Conservation (phyloP, 176 grass and related monocot genomes). For the Carex myosuroides region DNA sequence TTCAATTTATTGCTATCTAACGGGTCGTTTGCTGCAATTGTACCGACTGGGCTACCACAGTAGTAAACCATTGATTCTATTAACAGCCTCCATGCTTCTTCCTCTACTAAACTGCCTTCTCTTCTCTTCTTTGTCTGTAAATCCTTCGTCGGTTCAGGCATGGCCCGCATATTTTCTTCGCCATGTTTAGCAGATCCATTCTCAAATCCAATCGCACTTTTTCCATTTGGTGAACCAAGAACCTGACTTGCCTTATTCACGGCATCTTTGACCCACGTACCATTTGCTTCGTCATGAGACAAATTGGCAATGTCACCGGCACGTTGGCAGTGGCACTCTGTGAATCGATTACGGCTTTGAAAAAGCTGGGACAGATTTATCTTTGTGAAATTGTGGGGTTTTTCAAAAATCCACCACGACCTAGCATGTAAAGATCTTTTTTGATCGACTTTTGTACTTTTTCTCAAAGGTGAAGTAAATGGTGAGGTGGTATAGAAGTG, state of each 20-base stretch:
- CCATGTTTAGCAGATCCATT: conserved; percentile 33
- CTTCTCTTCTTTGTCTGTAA: conserved; percentile 26
- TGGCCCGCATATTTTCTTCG: neutral
- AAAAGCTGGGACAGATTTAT: neutral
- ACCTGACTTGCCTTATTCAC: conserved; percentile 38
- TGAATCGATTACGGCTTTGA: neutral
- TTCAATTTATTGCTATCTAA: conserved; percentile 64
- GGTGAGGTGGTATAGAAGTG: conserved; percentile 17
- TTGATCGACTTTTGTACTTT: neutral
- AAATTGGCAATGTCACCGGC: conserved; percentile 29
- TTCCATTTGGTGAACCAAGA: conserved; percentile 24
- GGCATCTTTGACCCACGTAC: conserved; percentile 34
- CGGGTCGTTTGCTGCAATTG: conserved; percentile 80
- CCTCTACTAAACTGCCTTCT: conserved; percentile 36
- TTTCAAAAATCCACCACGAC: conserved; percentile 5
- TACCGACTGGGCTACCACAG: conserved; percentile 72
- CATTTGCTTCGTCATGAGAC: conserved; percentile 33
- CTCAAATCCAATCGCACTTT: conserved; percentile 28
- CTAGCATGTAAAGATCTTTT: conserved; percentile 22
- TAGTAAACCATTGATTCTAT: conserved; percentile 71
- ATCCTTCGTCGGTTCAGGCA: conserved; percentile 15
- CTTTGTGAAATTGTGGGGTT: conserved; percentile 17
- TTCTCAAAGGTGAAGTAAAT: conserved; percentile 6
- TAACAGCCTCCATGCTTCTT: conserved; percentile 70
- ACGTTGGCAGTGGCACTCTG: conserved; percentile 41